Evolutionary conservation across 2,329 filamentous ascomycete species (phyloP), one percentile per base, ranked within the genome.

Genomic region (Aspergillus calidoustus): DNA sequence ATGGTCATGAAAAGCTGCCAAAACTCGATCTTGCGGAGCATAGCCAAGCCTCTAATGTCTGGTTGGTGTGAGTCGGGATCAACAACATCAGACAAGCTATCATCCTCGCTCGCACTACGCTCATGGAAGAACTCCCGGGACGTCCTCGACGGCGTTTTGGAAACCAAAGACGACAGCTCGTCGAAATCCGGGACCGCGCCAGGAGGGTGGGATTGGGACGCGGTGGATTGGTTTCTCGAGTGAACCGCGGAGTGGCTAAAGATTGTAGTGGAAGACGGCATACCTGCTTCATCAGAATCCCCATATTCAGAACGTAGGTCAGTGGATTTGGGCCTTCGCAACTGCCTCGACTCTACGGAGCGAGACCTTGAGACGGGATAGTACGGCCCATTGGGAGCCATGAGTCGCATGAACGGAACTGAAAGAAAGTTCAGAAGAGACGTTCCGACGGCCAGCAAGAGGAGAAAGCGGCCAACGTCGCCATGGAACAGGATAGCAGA

Each of bases 1-100:
- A 99, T 91, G 68, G 97, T 88, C 60, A 86, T 77, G 76, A 96
- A 98, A 30, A 96, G 80, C 72, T 96, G 91, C 93, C 93, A 98
- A 77, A 98, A 99, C 67, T 96, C 90, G 52, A 88, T 71, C 63
- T 85, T 87, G 57, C 82, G 82, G 34, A 97, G 79, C 73, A 99
- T 83, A 17, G 85, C 84, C 72, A 92, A 82, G 66, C 95, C 95
- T 74, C 94, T 91, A 73, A 98, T 90, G 87, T 98, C 95, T 92
- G 91, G 79, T 84, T 89, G 88, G 79, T 90, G 89, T 83, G 88
- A 89, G 82, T 88, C 87, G 83, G 88, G 83, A 78, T 87, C 83
- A 60, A 74, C 69, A 86, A 74, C 69, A 86, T 89, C 86, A 86
- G 90, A 83, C 62, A 76, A 66, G 78, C 81, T 72, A 59, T 81